These are phyloP conservation scores for Aspergillus incahuasiensis DNA, from an alignment of 495 filamentous ascomycete species.

Conservation along the genomic window DNA sequence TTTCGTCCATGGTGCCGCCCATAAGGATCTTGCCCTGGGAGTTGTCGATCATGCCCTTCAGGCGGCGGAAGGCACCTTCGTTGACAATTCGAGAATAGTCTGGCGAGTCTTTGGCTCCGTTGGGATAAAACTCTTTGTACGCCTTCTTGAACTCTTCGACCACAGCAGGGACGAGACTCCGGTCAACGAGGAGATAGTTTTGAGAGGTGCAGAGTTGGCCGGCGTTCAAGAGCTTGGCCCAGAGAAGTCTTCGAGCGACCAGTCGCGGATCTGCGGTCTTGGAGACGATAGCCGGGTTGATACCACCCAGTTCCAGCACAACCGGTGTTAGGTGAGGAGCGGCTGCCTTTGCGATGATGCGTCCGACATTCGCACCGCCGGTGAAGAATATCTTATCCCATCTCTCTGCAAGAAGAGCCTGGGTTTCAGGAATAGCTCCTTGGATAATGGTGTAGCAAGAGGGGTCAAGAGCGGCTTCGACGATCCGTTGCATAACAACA, in stretches of 20 bases:
- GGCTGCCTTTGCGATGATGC: slow-evolving; percentile 85
- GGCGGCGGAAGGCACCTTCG: slow-evolving; percentile 67
- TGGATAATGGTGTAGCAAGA: slow-evolving; percentile 75
- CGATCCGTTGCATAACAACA: slow-evolving; percentile 70
- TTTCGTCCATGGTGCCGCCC: slow-evolving; percentile 76
- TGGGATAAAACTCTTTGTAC: slow-evolving; percentile 76
- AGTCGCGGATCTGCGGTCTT: slow-evolving; percentile 73
- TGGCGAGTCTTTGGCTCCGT: slow-evolving; percentile 66
- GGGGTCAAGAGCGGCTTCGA: slow-evolving; percentile 69
- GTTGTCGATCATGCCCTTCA: slow-evolving; percentile 82
- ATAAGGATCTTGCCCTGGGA: slow-evolving; percentile 79
- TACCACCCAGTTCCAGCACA: slow-evolving; percentile 81
- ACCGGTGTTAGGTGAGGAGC: slow-evolving; percentile 89
- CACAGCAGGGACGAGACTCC: slow-evolving; percentile 63
- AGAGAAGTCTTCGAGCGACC: slow-evolving; percentile 79
- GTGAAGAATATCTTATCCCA: slow-evolving; percentile 99
- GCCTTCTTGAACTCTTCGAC: slow-evolving; percentile 67
- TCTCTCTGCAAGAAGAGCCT: slow-evolving; percentile 74
- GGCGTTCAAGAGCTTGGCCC: slow-evolving; percentile 80
- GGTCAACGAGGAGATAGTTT: slow-evolving; percentile 84
- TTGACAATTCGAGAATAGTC: slow-evolving; percentile 82
- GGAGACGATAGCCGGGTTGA: slow-evolving; percentile 85
- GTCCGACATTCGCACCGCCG: slow-evolving; percentile 69
- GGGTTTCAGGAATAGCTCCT: slow-evolving; percentile 74
- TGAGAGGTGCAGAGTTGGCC: slow-evolving; percentile 88